These are phyloP conservation scores for Microascus cirrosus DNA, from an alignment of 2,329 filamentous ascomycete genomes.

Conservation along the genomic window DNA sequence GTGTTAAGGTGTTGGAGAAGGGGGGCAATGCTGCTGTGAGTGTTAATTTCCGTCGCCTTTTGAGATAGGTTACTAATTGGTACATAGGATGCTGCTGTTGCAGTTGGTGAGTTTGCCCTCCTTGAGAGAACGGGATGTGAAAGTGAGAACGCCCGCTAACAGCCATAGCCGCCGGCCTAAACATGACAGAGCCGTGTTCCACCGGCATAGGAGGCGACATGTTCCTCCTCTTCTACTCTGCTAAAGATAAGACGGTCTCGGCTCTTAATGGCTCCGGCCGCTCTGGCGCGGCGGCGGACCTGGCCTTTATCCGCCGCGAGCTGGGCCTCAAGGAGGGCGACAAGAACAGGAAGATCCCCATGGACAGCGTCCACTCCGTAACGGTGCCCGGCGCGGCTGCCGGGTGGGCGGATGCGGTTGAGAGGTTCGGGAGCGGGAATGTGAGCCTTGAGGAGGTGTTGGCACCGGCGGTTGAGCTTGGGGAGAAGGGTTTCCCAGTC, in stretches of 20 bases:
- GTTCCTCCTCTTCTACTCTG: conserved; percentile 90
- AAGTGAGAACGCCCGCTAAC: neutral
- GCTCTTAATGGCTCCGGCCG: conserved; percentile 93
- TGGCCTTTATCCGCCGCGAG: conserved; percentile 59
- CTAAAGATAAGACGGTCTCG: conserved; percentile 67
- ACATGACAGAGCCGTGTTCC: conserved; percentile 84
- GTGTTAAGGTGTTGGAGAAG: conserved; percentile 69
- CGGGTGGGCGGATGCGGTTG: conserved; percentile 84
- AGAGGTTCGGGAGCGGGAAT: conserved; percentile 82
- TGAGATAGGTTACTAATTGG: neutral
- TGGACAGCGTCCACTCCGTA: conserved; percentile 65
- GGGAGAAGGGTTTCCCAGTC: conserved; percentile 82
- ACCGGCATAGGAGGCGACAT: conserved; percentile 96
- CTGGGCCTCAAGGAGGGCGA: conserved; percentile 52
- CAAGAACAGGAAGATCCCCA: conserved; percentile 51
- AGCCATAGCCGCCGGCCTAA: conserved; percentile 66
- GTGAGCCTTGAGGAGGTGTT: conserved; percentile 68
- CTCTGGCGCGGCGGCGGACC: conserved; percentile 54
- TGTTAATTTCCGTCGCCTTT: conserved; percentile 10
- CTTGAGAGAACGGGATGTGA: neutral
- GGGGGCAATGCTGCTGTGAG: conserved; percentile 89
- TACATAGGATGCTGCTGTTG: conserved; percentile 81
- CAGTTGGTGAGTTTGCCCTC: conserved; percentile 53
- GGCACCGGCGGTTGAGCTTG: conserved; percentile 71
- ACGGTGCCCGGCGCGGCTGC: conserved; percentile 86